Evolutionary conservation across 2,329 filamentous ascomycete genomes (phyloP).

Genomic region (Lasiodiplodia sp.): DNA sequence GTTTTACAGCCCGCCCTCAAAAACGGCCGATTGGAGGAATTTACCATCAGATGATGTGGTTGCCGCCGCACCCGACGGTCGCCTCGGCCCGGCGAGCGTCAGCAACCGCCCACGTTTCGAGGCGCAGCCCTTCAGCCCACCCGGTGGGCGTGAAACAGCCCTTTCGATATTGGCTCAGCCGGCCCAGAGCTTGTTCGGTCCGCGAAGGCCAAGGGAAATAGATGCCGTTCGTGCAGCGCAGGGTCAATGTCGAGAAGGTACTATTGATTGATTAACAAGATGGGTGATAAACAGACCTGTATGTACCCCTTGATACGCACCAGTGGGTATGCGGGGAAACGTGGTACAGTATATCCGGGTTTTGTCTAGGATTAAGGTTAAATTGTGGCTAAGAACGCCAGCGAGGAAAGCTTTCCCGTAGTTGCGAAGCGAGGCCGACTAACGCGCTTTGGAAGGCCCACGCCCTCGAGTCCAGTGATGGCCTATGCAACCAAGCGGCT

Average conservation of each 20-base stretch:
- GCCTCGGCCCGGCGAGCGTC: conserved; percentile 13
- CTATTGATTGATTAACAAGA: background rate
- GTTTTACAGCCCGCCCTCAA: background rate
- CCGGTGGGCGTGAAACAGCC: conserved; percentile 18
- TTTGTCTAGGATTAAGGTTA: conserved; percentile 14
- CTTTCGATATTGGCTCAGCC: background rate
- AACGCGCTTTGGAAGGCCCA: conserved; percentile 17
- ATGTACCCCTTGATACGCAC: background rate
- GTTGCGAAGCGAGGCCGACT: background rate
- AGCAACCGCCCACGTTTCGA: background rate
- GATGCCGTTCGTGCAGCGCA: background rate
- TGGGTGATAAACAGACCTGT: background rate
- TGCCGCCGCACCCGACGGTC: conserved; percentile 16
- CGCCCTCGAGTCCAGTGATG: background rate
- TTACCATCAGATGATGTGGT: conserved; percentile 6
- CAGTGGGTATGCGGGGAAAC: conserved; percentile 3
- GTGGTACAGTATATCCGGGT: conserved; percentile 6
- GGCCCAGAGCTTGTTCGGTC: background rate
- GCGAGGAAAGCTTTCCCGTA: conserved; percentile 4
- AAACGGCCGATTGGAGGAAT: conserved; percentile 25
- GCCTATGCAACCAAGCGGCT: background rate
- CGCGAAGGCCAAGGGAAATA: background rate
- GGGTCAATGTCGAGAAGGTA: background rate
- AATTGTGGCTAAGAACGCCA: conserved; percentile 16
- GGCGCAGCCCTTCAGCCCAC: conserved; percentile 12